These are phyloP conservation scores for Coffea eugenioides DNA, from an alignment of 257 asterid species.

Conservation along the genomic window DNA sequence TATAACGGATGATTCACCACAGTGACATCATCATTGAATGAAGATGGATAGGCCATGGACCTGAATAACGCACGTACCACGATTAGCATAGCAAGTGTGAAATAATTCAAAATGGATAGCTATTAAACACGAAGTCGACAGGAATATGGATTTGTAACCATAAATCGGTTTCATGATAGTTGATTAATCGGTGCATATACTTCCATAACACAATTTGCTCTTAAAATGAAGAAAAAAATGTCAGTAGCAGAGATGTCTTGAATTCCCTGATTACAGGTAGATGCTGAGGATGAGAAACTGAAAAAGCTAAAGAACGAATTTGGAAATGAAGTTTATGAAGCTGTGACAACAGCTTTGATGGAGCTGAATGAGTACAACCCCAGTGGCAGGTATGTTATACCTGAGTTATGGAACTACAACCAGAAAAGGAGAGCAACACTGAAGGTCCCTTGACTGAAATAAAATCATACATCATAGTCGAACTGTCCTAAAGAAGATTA, in stretches of 20 bases:
- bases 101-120: neutral
- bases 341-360: too few relatives aligned
- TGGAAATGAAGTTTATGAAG: too few relatives aligned
- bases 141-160: neutral
- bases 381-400: too few relatives aligned
- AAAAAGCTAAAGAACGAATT: too few relatives aligned
- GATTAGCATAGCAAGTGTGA: neutral
- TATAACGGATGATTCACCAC: neutral
- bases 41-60: neutral
- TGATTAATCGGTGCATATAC: neutral
- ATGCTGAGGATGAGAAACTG: too few relatives aligned
- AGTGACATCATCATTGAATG: neutral
- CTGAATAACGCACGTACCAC: neutral
- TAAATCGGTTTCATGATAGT: neutral
- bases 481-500: too few relatives aligned
- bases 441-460: neutral
- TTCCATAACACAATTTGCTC: neutral
- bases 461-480: too few relatives aligned
- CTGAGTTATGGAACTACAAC: too few relatives aligned
- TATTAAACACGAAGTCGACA: neutral
- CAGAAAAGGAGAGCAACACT: too few relatives aligned
- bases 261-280: neutral
- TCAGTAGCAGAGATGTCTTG: neutral
- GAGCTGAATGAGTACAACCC: too few relatives aligned
- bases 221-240: neutral